Evolutionary conservation across 2,329 filamentous ascomycete genomes (phyloP), one percentile per base, ranked within the genome.

Genomic region (Arthrobotrys megalospora): DNA sequence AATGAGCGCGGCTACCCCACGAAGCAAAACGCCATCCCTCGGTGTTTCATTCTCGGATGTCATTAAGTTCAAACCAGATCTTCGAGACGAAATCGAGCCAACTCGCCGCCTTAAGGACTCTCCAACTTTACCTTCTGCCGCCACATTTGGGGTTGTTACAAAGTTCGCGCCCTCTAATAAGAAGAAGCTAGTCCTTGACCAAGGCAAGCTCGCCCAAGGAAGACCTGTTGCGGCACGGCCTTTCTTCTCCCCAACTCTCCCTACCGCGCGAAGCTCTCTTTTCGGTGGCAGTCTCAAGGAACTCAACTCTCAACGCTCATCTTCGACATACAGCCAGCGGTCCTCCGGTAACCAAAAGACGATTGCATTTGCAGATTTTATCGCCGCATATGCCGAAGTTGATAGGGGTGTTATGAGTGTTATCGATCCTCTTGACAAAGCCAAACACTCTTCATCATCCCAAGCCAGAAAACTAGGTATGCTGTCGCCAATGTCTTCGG

Each of bases 401-500:
- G 73, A 77, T 32, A 62, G 73, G 36, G 60, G 62, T 38, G 73
- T 77, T 21, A 66, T 79, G 60, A 71, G 60, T 21, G 73, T 80
- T 4, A 63, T 73, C 11, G 79, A 80, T 63, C 80, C 82, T 36
- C 65, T 62, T 28, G 76, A 71, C 10, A 81, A 82, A 21, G 80
- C 81, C 1, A 81, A 80, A 32, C 75, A 71, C 1, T 58, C 75
- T 45, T 80, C 79, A 1, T 80, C 79, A 1, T 50, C 58, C n/a
- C 73, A 79, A 21, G 81, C 79, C 14, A 79, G 71, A 45, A 71
- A 66, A 36, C 45, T 60, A 21, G 69, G 67, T 16, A 48, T 70
- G 3, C 53, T 70, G n/a, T 69, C 76, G 38, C 79, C 62, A 65
- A 80, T 65, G 67, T 79, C 58, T 19, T 76, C 47, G 36, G 62